Conservation (phyloP, 2,329 filamentous ascomycete species). For the Lecanicillium sp. region DNA sequence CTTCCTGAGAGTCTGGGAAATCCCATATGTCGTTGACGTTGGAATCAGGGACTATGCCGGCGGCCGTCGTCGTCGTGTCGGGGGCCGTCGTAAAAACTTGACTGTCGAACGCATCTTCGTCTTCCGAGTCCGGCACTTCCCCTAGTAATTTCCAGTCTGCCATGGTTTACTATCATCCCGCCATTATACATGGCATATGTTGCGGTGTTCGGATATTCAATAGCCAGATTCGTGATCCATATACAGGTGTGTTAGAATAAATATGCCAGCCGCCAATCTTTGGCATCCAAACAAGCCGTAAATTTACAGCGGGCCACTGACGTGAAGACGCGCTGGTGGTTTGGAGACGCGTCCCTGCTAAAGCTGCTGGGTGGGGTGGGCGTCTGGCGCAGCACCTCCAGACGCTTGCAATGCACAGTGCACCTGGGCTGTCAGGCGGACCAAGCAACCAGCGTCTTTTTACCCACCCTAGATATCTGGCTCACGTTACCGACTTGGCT, state of each 20-base stretch:
- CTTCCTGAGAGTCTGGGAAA: constrained; percentile 28
- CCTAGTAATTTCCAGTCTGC: constrained; percentile 44
- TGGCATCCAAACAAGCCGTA: constrained; percentile 1
- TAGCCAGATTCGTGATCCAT: neutral
- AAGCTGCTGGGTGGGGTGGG: neutral
- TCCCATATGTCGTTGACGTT: constrained; percentile 29
- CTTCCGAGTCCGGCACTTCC: constrained; percentile 47
- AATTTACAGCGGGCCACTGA: constrained; percentile 4
- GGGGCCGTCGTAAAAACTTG: constrained; percentile 22
- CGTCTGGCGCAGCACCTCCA: too few relatives aligned
- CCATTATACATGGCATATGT: constrained; percentile 15
- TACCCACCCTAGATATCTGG: neutral
- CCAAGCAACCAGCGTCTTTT: neutral
- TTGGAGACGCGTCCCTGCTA: constrained; percentile 6
- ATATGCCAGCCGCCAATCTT: too few relatives aligned
- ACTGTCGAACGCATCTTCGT: constrained; percentile 38
- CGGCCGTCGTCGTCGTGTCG: constrained; percentile 8
- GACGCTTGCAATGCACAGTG: too few relatives aligned
- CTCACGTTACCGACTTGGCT: too few relatives aligned
- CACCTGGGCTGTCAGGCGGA: neutral
- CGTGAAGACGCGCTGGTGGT: constrained; percentile 5
- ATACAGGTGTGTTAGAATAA: too few relatives aligned
- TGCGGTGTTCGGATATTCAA: neutral
- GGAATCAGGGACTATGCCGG: neutral
- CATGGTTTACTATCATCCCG: constrained; percentile 28